Evolutionary conservation across 177 flowering plant genomes (phyloP), one percentile per base, ranked within the genome.

Genomic region (Tripterygium wilfordii): DNA sequence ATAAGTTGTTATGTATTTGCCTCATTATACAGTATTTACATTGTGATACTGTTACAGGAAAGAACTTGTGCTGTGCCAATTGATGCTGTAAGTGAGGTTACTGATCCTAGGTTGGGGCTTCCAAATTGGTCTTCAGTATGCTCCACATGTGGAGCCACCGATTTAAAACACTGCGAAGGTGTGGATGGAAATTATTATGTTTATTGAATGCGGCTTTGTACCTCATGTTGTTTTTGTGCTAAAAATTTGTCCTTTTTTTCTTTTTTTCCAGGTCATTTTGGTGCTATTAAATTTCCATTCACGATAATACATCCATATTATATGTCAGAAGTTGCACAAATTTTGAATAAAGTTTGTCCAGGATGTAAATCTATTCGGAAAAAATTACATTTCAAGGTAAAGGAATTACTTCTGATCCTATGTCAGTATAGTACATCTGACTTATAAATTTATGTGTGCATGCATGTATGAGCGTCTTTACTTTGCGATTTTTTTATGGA

Each of bases 271-370:
- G 97, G 99, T 46, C 99, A 94, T 45, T 75, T 66, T 64, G 99
- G 99, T 16, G 52, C 62, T 21, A 70, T 83, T 46, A 74, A 71
- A 22, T 70, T 89, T 26, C 85, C 83, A 0, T 64, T 37, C 39
- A 67, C 80, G 19, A 60, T 85, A 42, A 64, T 77, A 17, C 79
- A 94, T 72, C 97, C 96, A 0, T 74, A 75, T 58, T 85, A 54
- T 47, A 10, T 81, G 13, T 46, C 78, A 13, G 97, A 82, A 60
- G 72, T 76, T 45, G 81, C 65, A 13, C 58, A 72, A 15, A 51
- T 85, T 28, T 60, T 94, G 60, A 89, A 94, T 55, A 75, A 62
- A 51, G 55, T 94, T 25, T 94, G 99, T 42, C 95, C 95, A 19
- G 85, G 79, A 42, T 94, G 99, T 65, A 83, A 80, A 69, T 59